These are phyloP conservation scores for Taiozyma sp. DNA, from an alignment of 1,139 yeast genomes.

Conservation along the genomic window DNA sequence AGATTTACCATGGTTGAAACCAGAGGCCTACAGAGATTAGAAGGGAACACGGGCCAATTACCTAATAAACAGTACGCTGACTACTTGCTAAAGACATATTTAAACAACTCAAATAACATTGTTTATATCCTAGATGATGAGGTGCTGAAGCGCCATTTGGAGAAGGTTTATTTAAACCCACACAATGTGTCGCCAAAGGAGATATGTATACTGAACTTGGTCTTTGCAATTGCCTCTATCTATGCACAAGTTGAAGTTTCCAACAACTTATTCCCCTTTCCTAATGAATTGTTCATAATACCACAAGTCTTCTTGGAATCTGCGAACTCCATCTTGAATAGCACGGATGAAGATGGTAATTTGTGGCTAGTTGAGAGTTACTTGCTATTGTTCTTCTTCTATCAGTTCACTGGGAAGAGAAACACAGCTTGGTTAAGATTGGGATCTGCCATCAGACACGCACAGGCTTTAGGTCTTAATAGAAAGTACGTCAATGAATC, in stretches of 20 bases:
- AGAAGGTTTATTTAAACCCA: constrained; percentile 29
- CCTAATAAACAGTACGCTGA: constrained; percentile 29
- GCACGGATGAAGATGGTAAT: constrained; percentile 35
- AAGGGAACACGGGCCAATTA: constrained; percentile 23
- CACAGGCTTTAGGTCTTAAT: constrained; percentile 28
- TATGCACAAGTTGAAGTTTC: constrained; percentile 26
- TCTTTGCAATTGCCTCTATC: constrained; percentile 38
- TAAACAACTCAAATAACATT: constrained; percentile 33
- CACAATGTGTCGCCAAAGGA: constrained; percentile 21
- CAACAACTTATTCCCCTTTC: constrained; percentile 21
- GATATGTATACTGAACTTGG: constrained; percentile 33
- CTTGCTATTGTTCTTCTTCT: constrained; percentile 34
- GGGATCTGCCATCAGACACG: constrained; percentile 30
- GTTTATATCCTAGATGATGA: constrained; percentile 34
- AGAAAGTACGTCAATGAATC: constrained; percentile 28
- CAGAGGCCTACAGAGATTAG: constrained; percentile 20
- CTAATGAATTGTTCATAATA: constrained; percentile 13
- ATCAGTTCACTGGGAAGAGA: constrained; percentile 35
- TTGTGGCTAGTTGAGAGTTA: constrained; percentile 41
- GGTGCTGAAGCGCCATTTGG: constrained; percentile 27
- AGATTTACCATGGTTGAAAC: constrained; percentile 33
- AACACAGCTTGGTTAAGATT: constrained; percentile 39
- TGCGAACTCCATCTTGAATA: constrained; percentile 30
- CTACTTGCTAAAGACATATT: constrained; percentile 29
- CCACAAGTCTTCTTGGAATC: constrained; percentile 30